Evolutionary conservation across 352 stramenopile species (phyloP).

Genomic region (Phytophthora agathidicida): DNA sequence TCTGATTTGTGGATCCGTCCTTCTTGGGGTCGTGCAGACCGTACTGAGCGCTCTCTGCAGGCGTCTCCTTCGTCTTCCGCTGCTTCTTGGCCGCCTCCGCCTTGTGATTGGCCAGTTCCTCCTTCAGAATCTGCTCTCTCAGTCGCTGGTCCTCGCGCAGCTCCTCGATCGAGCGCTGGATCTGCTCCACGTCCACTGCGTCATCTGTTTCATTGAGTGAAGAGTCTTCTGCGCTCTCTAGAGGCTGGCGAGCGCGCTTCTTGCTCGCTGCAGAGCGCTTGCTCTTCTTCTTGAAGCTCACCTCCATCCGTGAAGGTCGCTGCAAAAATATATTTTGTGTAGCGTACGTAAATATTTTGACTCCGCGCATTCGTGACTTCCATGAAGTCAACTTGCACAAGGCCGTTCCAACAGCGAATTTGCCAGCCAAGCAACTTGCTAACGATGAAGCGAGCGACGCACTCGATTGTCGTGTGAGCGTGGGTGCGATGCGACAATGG

Average conservation of each 20-base stretch:
- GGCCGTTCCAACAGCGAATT: conserved; percentile 20
- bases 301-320: conserved; percentile 43
- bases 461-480: conserved; percentile 24
- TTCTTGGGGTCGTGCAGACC: conserved; percentile 82
- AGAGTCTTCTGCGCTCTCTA: conserved; percentile 25
- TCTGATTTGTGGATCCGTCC: conserved; percentile 67
- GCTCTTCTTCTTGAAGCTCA: conserved; percentile 70
- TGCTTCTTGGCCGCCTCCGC: conserved; percentile 14
- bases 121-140: conserved; percentile 47
- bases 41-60: conserved; percentile 37
- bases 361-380: too few species aligned
- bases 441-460: conserved; percentile 16
- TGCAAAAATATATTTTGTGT: conserved; percentile 14
- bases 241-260: conserved; percentile 45
- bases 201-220: not conserved
- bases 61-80: conserved; percentile 10
- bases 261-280: conserved; percentile 31
- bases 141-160: conserved; percentile 75
- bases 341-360: not conserved
- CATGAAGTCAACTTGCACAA: too few species aligned
- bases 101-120: conserved; percentile 34
- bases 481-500: conserved; percentile 23
- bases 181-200: conserved; percentile 29
- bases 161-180: conserved; percentile 66
- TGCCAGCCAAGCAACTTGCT: conserved; percentile 5